phyloP scores from a whole-genome alignment of 768 basidiomycete genomes.

The Sistotremastrum suecicum region DNA sequence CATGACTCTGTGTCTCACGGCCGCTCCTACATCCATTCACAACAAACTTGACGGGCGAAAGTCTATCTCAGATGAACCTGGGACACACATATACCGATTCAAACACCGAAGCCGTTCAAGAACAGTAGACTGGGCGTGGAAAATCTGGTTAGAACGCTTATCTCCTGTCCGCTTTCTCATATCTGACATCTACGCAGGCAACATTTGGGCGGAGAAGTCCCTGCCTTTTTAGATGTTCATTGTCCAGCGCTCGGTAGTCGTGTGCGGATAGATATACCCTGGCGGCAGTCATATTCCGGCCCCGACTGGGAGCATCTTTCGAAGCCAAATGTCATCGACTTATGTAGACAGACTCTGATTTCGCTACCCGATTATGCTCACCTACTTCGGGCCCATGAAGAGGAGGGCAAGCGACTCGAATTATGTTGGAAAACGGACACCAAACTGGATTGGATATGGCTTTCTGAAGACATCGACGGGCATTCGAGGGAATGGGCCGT shows the following conservation, averaged over 20 bases:
- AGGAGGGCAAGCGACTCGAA: conserved; percentile 43
- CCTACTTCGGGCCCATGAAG: conserved; percentile 39
- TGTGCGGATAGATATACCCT: conserved; percentile 57
- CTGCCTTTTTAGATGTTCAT: conserved; percentile 51
- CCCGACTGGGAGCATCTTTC: conserved; percentile 38
- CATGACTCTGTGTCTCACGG: conserved; percentile 65
- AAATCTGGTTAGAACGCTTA: conserved; percentile 43
- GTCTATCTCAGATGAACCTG: conserved; percentile 36
- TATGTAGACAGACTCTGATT: conserved; percentile 44
- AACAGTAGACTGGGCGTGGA: conserved; percentile 84
- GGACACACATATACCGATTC: conserved; percentile 79
- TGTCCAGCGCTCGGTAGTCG: conserved; percentile 54
- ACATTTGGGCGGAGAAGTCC: conserved; percentile 58
- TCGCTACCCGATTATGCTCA: conserved; percentile 47
- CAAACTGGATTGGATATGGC: conserved; percentile 78
- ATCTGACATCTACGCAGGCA: conserved; percentile 29
- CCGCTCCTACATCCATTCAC: conserved; percentile 36
- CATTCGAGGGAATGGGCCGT: conserved; percentile 54
- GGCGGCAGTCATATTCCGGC: conserved; percentile 23
- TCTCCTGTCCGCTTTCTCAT: background rate
- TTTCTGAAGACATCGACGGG: conserved; percentile 51
- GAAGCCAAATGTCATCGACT: conserved; percentile 43
- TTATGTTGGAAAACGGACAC: conserved; percentile 68
- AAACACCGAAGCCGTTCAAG: conserved; percentile 66
- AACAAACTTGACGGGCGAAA: conserved; percentile 20